Percentiles rank a stretch among this genome's conserved stretches.
Evolutionary conservation across 2,329 filamentous ascomycete genomes (phyloP).

Genomic region (Leptographium lundbergii): DNA sequence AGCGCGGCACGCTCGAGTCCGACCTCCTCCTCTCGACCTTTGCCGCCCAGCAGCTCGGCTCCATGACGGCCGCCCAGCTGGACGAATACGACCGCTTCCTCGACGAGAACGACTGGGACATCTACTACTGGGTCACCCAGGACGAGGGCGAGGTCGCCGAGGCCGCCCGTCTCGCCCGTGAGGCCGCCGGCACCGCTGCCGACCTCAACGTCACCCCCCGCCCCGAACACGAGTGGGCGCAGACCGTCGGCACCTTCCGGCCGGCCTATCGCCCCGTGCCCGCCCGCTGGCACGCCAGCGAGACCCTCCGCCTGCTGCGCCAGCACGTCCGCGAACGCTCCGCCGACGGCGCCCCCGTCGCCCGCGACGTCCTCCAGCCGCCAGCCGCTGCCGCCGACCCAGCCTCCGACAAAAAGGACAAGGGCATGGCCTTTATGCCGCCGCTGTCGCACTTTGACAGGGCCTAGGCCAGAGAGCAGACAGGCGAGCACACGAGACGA

Average conservation of each 20-base stretch:
- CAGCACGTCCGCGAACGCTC: constrained; percentile 65
- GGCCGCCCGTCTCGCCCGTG: constrained; percentile 1
- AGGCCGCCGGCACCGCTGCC: constrained; percentile 18
- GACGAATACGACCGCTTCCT: constrained; percentile 82
- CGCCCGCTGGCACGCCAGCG: constrained; percentile 68
- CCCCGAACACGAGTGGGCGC: constrained; percentile 75
- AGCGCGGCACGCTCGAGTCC: constrained; percentile 88
- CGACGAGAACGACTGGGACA: constrained; percentile 99
- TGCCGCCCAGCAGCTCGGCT: constrained; percentile 62
- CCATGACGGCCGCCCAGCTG: constrained; percentile 63
- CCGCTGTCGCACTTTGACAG: constrained; percentile 19
- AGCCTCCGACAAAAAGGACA: constrained; percentile 21
- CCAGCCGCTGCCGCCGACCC: constrained; percentile 43
- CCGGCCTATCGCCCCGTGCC: constrained; percentile 89
- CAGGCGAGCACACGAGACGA: no score
- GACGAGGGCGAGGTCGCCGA: constrained; percentile 26
- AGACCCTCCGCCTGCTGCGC: constrained; percentile 64
- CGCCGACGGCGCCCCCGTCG: constrained; percentile 37
- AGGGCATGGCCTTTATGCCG: constrained; percentile 48
- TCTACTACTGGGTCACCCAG: constrained; percentile 99
- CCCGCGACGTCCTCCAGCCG: constrained; percentile 11
- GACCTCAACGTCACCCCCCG: constrained; percentile 13
- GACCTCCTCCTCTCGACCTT: constrained; percentile 96
- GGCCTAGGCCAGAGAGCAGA: no score
- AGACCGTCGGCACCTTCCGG: constrained; percentile 90